Base-by-base conservation (phyloP, 495 filamentous ascomycete genomes). In the Stereocaulon alpinum region DNA sequence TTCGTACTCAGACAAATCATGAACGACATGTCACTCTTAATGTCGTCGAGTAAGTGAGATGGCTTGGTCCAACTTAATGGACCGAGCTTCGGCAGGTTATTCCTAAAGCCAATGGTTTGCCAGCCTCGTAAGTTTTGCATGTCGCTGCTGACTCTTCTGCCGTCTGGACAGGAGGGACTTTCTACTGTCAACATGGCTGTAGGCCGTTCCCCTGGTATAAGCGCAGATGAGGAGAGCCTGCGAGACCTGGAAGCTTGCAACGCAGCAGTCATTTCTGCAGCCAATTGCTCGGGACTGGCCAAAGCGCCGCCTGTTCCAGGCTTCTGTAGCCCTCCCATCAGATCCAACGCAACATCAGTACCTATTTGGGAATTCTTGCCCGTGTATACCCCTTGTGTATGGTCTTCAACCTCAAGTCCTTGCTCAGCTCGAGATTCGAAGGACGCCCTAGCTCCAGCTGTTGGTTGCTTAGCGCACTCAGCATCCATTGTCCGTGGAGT, bases 91-190 rank as follows among this genome's bases (percentile, higher is more conserved):
- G 49, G 49, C 34, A 52, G 17, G 15, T 52, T 52, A 29, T 52
- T 52, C 17, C 10, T 4, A n/a, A 52, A 52, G 49, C 49, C 49
- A 32, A 52, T 52, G 29, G 49, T 52, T 37, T 52, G 49, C 49
- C 49, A 52, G 17, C 30, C 49, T 11, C 20, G 30, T 32, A 52
- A 52, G n/a, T n/a, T 34, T 29, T 37, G 49, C 34, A 18, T 11
- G 10, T 32, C 18, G 49, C 10, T 30, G 34, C 34, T 37, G 1
- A 12, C 9, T 37, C 34, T 37, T 37, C 34, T 37, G 34, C 7
- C 34, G 34, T 37, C 12, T 37, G 34, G 7, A 37, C 7, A 6
- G 7, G 34, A 37, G 34, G 34, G 7, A 37, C 9, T 37, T 37
- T 37, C 34, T 37, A 37, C 34, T 12, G 34, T 37, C 34, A 6